Evolutionary conservation across 2,329 filamentous ascomycete species (phyloP).

Genomic region (Cytospora chrysosperma): DNA sequence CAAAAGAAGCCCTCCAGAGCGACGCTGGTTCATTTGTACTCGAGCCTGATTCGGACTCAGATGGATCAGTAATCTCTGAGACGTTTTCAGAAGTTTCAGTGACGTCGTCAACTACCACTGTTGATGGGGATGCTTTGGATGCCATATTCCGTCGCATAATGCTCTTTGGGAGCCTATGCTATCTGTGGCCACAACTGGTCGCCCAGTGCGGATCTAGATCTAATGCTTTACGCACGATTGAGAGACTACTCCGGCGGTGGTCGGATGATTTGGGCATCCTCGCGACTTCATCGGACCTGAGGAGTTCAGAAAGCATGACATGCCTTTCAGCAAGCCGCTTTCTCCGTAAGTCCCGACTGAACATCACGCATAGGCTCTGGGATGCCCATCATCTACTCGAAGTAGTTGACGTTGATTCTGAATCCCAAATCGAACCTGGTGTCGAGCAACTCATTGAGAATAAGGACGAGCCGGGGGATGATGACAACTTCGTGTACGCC

Average conservation of each 20-base stretch:
- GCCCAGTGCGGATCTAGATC: neutral
- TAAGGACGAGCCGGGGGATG: neutral
- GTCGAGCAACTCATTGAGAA: neutral
- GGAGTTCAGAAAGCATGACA: neutral
- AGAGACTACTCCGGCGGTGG: conserved; percentile 5
- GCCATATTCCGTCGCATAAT: neutral
- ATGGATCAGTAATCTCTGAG: neutral
- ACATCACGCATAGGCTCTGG: conserved; percentile 1
- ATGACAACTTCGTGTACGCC: neutral
- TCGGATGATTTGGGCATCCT: neutral
- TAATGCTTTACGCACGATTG: neutral
- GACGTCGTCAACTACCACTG: neutral
- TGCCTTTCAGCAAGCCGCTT: neutral
- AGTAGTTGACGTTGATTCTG: neutral
- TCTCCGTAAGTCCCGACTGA: neutral
- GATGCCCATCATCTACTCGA: neutral
- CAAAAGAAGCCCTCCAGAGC: neutral
- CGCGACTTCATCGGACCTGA: neutral
- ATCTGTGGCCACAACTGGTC: conserved; percentile 13
- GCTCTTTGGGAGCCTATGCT: neutral
- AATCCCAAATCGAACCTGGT: neutral
- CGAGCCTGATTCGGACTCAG: neutral
- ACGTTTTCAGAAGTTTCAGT: neutral
- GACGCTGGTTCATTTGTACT: neutral
- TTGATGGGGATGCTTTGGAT: conserved; percentile 1